Evolutionary conservation across 2,329 filamentous ascomycete species (phyloP).

Genomic region (Lachnellula cervina): DNA sequence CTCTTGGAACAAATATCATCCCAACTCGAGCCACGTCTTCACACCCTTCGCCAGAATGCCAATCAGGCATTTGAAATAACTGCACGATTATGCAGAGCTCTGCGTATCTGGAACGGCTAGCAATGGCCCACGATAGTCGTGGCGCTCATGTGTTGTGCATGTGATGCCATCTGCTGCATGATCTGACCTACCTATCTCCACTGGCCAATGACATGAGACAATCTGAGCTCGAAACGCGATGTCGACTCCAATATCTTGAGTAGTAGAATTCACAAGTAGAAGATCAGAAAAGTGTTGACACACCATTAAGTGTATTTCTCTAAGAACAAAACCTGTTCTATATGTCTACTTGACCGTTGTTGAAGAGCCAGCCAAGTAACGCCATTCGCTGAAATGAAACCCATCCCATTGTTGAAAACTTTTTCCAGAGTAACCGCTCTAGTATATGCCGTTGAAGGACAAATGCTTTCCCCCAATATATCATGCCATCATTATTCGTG

Average conservation of each 20-base stretch:
- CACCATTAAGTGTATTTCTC: constrained; percentile 1
- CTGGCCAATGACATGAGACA: background rate
- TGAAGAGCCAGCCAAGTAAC: constrained; percentile 38
- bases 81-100: background rate
- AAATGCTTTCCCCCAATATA: constrained; percentile 48
- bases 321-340: constrained; percentile 18
- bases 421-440: constrained; percentile 25
- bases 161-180: background rate
- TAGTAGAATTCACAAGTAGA: background rate
- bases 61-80: background rate
- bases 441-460: constrained; percentile 58
- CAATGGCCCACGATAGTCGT: background rate
- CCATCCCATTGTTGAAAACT: constrained; percentile 32
- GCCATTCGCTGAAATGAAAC: constrained; percentile 30
- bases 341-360: constrained; percentile 35
- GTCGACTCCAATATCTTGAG: background rate
- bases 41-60: background rate
- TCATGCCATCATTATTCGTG: constrained; percentile 54
- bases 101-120: background rate
- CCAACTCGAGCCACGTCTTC: background rate
- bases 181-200: background rate
- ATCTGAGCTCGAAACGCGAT: background rate
- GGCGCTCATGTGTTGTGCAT: background rate
- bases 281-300: background rate
- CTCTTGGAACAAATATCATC: background rate